Percentiles rank a stretch among this genome's conserved stretches.
phyloP scores from a whole-genome alignment of 208 protist genomes.

The Crithidia fasciculata region DNA sequence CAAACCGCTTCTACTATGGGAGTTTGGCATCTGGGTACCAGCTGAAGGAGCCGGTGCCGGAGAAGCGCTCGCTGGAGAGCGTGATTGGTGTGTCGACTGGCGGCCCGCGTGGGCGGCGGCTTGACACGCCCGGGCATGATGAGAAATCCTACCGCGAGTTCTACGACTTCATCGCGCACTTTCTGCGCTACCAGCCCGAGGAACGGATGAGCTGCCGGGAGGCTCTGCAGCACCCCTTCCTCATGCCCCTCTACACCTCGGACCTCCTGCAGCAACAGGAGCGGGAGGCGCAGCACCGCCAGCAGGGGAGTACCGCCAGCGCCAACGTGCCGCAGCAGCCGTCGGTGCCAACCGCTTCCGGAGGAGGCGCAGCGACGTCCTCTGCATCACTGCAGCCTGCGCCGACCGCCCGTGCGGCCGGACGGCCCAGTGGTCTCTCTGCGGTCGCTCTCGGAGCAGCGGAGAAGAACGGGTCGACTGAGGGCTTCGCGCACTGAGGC shows the following conservation, averaged over 20 bases:
- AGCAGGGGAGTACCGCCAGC: background rate
- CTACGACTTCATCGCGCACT: slow-evolving; percentile 55
- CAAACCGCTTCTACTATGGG: slow-evolving; percentile 63
- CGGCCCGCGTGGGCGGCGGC: slow-evolving; percentile 45
- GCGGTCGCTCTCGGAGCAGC: too few relatives aligned
- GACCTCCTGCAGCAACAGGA: slow-evolving; percentile 47
- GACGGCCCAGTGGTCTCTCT: too few relatives aligned
- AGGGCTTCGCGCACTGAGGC: too few relatives aligned
- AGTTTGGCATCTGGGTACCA: slow-evolving; percentile 12
- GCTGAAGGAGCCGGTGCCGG: slow-evolving; percentile 51
- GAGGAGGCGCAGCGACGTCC: background rate
- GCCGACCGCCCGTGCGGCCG: too few relatives aligned
- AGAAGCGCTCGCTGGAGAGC: slow-evolving; percentile 42
- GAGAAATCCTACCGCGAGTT: slow-evolving; percentile 61
- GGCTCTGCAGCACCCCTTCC: slow-evolving; percentile 78
- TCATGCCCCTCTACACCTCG: slow-evolving; percentile 46
- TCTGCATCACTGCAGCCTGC: too few relatives aligned
- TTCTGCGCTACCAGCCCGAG: slow-evolving; percentile 64
- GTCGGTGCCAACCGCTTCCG: background rate
- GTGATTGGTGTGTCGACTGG: slow-evolving; percentile 60
- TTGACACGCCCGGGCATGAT: slow-evolving; percentile 48
- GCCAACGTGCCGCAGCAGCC: slow-evolving; percentile 3
- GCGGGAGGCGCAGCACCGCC: slow-evolving; percentile 12
- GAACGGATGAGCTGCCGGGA: slow-evolving; percentile 80
- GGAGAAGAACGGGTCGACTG: too few relatives aligned